Evolutionary conservation across 768 basidiomycete species (phyloP).

Genomic region (Omphalotus guepiniiformis): DNA sequence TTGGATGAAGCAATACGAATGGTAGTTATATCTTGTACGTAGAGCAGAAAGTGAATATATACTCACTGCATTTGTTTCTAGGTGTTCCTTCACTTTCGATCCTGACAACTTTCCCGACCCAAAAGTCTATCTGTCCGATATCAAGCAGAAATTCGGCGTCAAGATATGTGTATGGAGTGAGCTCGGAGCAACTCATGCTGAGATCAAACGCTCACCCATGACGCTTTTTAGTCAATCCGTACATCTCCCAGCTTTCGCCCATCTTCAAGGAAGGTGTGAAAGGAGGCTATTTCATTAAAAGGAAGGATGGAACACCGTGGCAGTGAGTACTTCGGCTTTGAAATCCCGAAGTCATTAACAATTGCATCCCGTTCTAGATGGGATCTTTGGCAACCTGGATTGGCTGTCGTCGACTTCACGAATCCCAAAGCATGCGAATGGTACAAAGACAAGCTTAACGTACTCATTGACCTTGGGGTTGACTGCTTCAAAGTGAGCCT

Average conservation of each 20-base stretch:
- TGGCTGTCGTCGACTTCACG: constrained; percentile 61
- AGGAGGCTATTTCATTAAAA: constrained; percentile 68
- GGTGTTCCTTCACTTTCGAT: constrained; percentile 76
- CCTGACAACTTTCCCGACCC: constrained; percentile 75
- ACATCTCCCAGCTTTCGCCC: constrained; percentile 64
- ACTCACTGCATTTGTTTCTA: constrained; percentile 26
- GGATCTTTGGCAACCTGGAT: constrained; percentile 64
- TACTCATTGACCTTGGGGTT: constrained; percentile 51
- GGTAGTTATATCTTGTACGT: constrained; percentile 27
- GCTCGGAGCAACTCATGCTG: constrained; percentile 12
- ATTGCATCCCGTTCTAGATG: constrained; percentile 33
- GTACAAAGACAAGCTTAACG: constrained; percentile 46
- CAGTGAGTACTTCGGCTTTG: constrained; percentile 40
- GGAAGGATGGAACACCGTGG: constrained; percentile 63
- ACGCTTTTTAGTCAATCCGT: constrained; percentile 55
- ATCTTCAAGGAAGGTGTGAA: constrained; percentile 66
- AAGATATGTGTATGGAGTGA: constrained; percentile 73
- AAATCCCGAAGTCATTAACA: not conserved
- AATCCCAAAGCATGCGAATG: constrained; percentile 52
- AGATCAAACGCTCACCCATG: not conserved
- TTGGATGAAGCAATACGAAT: constrained; percentile 72
- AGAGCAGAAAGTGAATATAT: too few species aligned
- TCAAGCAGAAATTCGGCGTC: constrained; percentile 58
- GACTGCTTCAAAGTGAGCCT: constrained; percentile 52
- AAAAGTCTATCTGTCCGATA: constrained; percentile 54